Evolutionary conservation across 176 grass and related monocot species (phyloP), one percentile per base, ranked within the genome.

Genomic region (Oryza glaberrima): DNA sequence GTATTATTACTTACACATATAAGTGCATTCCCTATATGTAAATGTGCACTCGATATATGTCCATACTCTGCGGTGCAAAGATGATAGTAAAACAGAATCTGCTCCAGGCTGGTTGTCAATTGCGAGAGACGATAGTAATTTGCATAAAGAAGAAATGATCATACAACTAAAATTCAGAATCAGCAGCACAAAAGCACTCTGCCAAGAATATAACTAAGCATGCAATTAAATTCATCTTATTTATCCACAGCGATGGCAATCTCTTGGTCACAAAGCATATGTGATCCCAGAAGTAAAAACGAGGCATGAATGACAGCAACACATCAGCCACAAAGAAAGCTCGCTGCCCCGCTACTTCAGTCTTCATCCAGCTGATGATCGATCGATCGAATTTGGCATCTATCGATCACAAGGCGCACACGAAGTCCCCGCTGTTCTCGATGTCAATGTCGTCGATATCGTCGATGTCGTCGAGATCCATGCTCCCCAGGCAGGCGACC

Each of bases 371-470:
- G 20, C 34, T 52, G 38, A 40, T 40, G 38, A 15, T 73, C 45
- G 30, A 14, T 45, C 38, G 38, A 4, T 49, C 47, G 13, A 28
- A 49, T 49, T 14, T 13, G 47, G 38, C 38, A 40, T 40, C 38
- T 40, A 40, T 40, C 38, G 7, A 68, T 90, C 76, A 95, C 63
- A 95, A 46, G 3, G 83, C 78, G 28, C 93, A 88, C 16, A 93
- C 89, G 56, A 92, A 95, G 30, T 98, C 93, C n/a, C 93, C 93
- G 13, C 91, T 95, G 45, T 77, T 92, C 61, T 95, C 96, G 20
- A 8, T 79, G 76, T 95, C 93, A 28, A 89, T 92, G 72, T 95
- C 93, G 9, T 98, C 91, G 10, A 95, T 79, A 23, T 95, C 91
- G 11, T 92, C 79, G 9, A 77, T 81, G 71, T 95, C 96, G 22